phyloP scores from a whole-genome alignment of 2,329 filamentous ascomycete species.

The Chaetoscypha palmicola region DNA sequence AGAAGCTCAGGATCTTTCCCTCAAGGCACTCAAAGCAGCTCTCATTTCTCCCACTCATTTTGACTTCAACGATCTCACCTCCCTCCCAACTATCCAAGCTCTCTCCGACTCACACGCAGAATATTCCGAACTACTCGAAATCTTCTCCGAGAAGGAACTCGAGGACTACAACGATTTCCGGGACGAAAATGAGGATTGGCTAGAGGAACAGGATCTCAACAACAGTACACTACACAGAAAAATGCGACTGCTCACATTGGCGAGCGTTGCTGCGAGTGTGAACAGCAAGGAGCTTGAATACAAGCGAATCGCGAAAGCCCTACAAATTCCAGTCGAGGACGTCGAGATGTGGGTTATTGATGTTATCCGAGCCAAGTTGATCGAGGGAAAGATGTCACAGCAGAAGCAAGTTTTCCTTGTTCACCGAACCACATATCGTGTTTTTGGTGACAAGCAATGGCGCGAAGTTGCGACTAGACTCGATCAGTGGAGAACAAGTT shows the following conservation, averaged over 20 bases:
- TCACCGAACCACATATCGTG: constrained; percentile 91
- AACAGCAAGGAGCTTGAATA: constrained; percentile 86
- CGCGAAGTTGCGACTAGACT: constrained; percentile 83
- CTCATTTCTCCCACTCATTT: constrained; percentile 59
- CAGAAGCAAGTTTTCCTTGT: constrained; percentile 89
- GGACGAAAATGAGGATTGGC: constrained; percentile 79
- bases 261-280: constrained; percentile 77
- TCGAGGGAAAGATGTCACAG: constrained; percentile 95
- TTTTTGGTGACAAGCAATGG: constrained; percentile 98
- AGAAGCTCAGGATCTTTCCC: constrained; percentile 55
- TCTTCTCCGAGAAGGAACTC: constrained; percentile 89
- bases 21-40: constrained; percentile 60
- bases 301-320: constrained; percentile 70
- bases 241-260: constrained; percentile 91
- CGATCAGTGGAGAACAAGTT: constrained; percentile 82
- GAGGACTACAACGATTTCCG: constrained; percentile 96
- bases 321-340: constrained; percentile 75
- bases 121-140: constrained; percentile 87
- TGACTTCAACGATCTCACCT: constrained; percentile 66
- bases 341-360: constrained; percentile 99
- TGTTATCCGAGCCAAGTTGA: constrained; percentile 88
- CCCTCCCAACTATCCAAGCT: constrained; percentile 72
- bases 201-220: constrained; percentile 70
- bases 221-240: constrained; percentile 76
- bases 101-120: constrained; percentile 77